Evolutionary conservation across 1,139 yeast species (phyloP), one percentile per base, ranked within the genome.

Genomic region (Scheffersomyces parashehatae): DNA sequence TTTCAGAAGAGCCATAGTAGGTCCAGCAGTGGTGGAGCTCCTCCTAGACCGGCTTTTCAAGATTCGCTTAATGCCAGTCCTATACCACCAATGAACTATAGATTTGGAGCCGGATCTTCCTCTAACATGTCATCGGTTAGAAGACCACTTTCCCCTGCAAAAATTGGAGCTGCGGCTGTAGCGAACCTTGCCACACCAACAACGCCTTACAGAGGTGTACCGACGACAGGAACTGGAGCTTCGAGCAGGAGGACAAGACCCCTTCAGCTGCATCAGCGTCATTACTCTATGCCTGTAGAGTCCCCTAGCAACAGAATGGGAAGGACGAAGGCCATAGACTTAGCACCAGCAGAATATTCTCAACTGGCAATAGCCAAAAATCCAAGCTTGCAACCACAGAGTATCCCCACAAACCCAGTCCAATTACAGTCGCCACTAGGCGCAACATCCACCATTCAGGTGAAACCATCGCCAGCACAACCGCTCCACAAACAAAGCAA

Each of bases 161-260:
- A 82, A 54, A 72, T 83, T 9, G 90, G 90, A 1, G 89, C 89
- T 1, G 80, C 77, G 20, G 88, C 89, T 0, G 87, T 84, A 1
- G 85, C 88, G 2, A 76, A 76, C 37, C 61, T 82, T 37, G 56
- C 69, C 1, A 59, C 67, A 4, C 75, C 75, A 13, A 63, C 67
- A 5, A 53, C 66, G 0, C 64, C 67, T 3, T 70, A 64, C 49
- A 52, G 65, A 10, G 41, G 45, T 20, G 37, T 40, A 16, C 42
- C 42, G 14, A 45, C 50, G 9, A 35, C 55, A 12, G 31, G 53
- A 3, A 40, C 36, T 43, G 26, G 26, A 5, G 36, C 42, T n/a
- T 42, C 43, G 32, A 42, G 48, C 33, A 42, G 57, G 13, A 45
- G 55, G 26, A 42, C 56, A 3, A 47, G 59, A 26, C 51, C 60